Evolutionary conservation across 352 stramenopile genomes (phyloP).

Genomic region (Phytophthora niederhauseri): DNA sequence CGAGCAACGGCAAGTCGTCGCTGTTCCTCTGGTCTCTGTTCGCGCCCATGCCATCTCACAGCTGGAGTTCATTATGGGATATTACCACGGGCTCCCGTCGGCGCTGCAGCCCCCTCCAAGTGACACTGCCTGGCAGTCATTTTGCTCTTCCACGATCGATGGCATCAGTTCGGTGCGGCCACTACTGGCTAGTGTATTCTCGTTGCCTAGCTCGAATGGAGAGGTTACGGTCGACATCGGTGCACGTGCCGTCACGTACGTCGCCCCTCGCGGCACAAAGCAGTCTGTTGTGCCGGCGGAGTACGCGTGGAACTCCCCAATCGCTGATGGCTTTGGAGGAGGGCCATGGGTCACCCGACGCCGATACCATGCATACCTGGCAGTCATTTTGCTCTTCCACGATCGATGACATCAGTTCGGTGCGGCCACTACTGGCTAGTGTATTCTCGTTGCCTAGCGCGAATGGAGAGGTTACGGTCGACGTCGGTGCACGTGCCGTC

Average conservation of each 20-base stretch:
- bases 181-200: not conserved
- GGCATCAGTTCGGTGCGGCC: not conserved
- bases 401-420: no score
- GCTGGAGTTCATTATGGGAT: slow-evolving; percentile 4
- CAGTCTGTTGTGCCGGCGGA: not conserved
- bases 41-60: slow-evolving; percentile 1
- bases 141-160: no score
- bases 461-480: not conserved
- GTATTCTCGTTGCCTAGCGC: not conserved
- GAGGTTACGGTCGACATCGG: not conserved
- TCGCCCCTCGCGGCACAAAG: not conserved
- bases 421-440: not conserved
- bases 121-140: slow-evolving; percentile 4
- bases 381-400: not conserved
- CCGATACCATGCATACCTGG: slow-evolving; percentile 1
- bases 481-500: not conserved
- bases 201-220: no score
- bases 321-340: not conserved
- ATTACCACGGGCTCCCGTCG: not conserved
- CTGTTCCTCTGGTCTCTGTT: not conserved
- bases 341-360: not conserved
- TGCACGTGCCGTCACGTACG: not conserved
- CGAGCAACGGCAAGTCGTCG: slow-evolving; percentile 1
- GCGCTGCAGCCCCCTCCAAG: not conserved
- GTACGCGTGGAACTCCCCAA: not conserved